Evolutionary conservation across 2,329 filamentous ascomycete genomes (phyloP), one percentile per base, ranked within the genome.

Genomic region (Balansia obtecta): DNA sequence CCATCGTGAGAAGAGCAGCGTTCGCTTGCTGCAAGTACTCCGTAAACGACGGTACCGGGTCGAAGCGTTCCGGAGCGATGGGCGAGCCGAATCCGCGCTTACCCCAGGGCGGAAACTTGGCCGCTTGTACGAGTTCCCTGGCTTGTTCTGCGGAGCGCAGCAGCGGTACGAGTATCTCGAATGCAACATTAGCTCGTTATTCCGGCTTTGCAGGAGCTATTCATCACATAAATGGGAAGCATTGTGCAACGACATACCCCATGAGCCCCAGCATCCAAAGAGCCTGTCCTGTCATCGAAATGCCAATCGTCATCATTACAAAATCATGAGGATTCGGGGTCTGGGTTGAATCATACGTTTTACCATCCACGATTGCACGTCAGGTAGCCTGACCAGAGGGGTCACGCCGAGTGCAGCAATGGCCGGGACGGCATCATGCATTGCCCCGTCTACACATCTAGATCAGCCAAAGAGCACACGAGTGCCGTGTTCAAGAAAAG

Each of bases 1-100:
- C 78, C 66, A 83, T 81, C 15, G 77, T 82, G 52, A 85, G 61
- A 20, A 85, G 69, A 32, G 63, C 56, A 49, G 74, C 66, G 53
- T 77, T 76, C 43, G 74, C 74, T 40, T 71, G 66, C 53, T 71
- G 65, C 56, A 76, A 68, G 52, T 77, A 77, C 49, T 75, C 68
- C 2, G 69, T 70, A 18, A 71, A 69, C 6, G 63, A 69, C 10
- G 72, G 65, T 15, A 67, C 66, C 48, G 71, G 70, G 20, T 61
- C 65, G 56, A 74, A 72, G 34, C 69, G 66, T 41, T 65, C 65
- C 2, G 62, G 56, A 9, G 71, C 70, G 53, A 75, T 70, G 32
- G 73, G 71, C 9, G 72, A 75, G 34, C 73, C 74, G 50, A 72
- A 73, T 33, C 74, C 74, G 51, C 74, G 70, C 27, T 66, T 61